Evolutionary conservation across 1,284 basidiomycete genomes (phyloP).

Genomic region (Malassezia sp.): DNA sequence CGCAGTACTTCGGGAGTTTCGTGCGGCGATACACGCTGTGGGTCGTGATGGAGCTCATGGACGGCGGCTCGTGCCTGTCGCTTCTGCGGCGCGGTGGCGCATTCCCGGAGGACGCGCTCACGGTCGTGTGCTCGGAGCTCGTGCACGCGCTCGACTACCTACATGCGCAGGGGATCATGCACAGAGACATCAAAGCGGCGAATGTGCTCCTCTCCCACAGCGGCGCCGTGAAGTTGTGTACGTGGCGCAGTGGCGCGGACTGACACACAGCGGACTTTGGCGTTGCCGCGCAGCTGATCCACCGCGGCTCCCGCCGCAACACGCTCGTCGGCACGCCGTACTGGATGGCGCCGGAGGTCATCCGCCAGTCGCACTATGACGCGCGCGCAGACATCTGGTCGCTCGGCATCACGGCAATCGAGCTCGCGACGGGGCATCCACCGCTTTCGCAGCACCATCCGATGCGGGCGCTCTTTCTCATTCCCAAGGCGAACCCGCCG

Average conservation of each 20-base stretch:
- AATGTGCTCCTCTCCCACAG: slow-evolving; percentile 80
- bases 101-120: slow-evolving; percentile 84
- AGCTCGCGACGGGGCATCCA: slow-evolving; percentile 50
- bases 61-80: slow-evolving; percentile 94
- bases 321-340: slow-evolving; percentile 87
- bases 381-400: slow-evolving; percentile 50
- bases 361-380: slow-evolving; percentile 72
- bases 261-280: slow-evolving; percentile 70
- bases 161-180: slow-evolving; percentile 86
- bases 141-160: slow-evolving; percentile 88
- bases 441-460: slow-evolving; percentile 50
- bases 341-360: slow-evolving; percentile 97
- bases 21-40: slow-evolving; percentile 92
- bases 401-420: slow-evolving; percentile 49
- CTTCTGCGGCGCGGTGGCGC: slow-evolving; percentile 71
- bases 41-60: slow-evolving; percentile 99
- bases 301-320: slow-evolving; percentile 67
- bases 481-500: slow-evolving; percentile 65
- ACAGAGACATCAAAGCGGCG: slow-evolving; percentile 96
- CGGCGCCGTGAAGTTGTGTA: slow-evolving; percentile 78
- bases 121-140: slow-evolving; percentile 83
- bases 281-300: slow-evolving; percentile 75
- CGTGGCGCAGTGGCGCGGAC: slow-evolving; percentile 16
- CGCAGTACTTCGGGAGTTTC: slow-evolving; percentile 90
- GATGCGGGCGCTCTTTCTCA: slow-evolving; percentile 50